Evolutionary conservation across 192 early-diverging fungal species (phyloP), one percentile per base, ranked within the genome.

Genomic region (Spizellomyces punctatus): DNA sequence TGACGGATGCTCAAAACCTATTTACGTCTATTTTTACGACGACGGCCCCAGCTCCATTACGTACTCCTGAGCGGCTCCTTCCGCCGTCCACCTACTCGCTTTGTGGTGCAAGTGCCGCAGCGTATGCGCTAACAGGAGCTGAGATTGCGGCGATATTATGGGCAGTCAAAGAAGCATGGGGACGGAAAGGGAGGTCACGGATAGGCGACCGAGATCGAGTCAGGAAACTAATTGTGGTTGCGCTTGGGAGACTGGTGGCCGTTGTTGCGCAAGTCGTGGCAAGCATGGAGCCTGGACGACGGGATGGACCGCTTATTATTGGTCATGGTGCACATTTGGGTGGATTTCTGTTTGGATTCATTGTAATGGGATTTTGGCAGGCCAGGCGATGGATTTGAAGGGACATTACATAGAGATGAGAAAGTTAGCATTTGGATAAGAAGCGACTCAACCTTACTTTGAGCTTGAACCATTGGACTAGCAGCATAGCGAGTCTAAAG

Each of bases 271-370:
- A 62, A 10, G 60, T 62, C 5, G 36, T 62, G n/a, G 60, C 60
- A 16, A 19, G 17, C 41, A 16, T n/a, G 60, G 60, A 62, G n/a
- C 60, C 60, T 17, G n/a, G 16, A 16, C 41, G 16, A 16, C 16
- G 17, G 4, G 60, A 42, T 6, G 16, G 16, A 0, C 19, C 4
- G 60, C 16, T 62, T 6, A 62, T 36, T 19, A 36, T 62, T 17
- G 60, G 17, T 16, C 60, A 62, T 36, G 41, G 60, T 62, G 60
- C 60, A 16, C 60, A 62, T 36, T 36, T 62, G n/a, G 60, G 60
- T 42, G 60, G 60, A 6, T 62, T 62, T 42, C 16, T 36, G 10
- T 62, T 62, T 62, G 60, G 60, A 16, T 17, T 9, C 16, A 36
- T 19, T 6, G 41, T 36, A 6, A 62, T 62, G 60, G 27, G 27